Evolutionary conservation across 495 filamentous ascomycete genomes (phyloP).

Genomic region (Podospora fimiseda): DNA sequence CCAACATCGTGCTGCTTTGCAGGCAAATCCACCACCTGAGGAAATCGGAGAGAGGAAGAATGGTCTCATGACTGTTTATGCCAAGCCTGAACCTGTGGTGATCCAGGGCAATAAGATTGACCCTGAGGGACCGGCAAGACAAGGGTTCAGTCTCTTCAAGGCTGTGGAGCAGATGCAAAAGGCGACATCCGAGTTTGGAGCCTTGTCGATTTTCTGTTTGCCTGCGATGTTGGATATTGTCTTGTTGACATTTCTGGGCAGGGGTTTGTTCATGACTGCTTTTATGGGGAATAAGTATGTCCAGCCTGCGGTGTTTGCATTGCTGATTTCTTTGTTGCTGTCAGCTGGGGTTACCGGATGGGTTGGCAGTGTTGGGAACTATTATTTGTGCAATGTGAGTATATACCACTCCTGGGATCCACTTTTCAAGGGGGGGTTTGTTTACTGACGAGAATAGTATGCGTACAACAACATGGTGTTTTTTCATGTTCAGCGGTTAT

Average conservation of each 20-base stretch:
- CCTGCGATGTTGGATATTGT: conserved; percentile 24
- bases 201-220: conserved; percentile 25
- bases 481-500: conserved; percentile 25
- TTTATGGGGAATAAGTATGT: conserved; percentile 21
- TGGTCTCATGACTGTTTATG: conserved; percentile 21
- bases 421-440: not conserved
- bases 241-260: conserved; percentile 21
- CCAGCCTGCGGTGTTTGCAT: conserved; percentile 15
- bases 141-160: not conserved
- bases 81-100: conserved; percentile 16
- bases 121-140: not conserved
- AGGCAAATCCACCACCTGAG: conserved; percentile 13
- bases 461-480: conserved; percentile 28
- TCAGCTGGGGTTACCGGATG: conserved; percentile 26
- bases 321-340: conserved; percentile 22
- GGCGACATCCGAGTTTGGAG: conserved; percentile 17
- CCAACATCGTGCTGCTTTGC: conserved; percentile 11
- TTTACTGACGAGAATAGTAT: conserved; percentile 11
- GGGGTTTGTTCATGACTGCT: conserved; percentile 26
- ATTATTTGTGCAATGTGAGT: conserved; percentile 25
- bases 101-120: not conserved
- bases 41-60: not conserved
- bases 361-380: conserved; percentile 28
- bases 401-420: too few species aligned
- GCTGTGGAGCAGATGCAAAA: not conserved